Base-by-base conservation (phyloP, 2,329 filamentous ascomycete genomes). In the Aspergillus texensis region DNA sequence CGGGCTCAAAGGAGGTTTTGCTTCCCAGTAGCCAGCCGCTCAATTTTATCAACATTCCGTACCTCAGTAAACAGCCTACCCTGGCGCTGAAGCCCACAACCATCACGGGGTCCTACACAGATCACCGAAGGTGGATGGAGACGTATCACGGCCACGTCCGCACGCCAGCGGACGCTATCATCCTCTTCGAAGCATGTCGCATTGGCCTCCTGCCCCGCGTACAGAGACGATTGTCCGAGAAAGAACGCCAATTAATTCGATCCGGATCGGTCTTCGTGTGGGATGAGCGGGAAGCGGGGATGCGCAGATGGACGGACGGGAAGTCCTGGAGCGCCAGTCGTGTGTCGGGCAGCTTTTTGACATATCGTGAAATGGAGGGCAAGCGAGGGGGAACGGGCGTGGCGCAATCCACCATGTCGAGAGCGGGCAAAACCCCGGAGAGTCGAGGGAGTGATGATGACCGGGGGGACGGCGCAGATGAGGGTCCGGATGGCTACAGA, bases 241-340 rank as follows among this genome's bases (percentile, higher is more conserved):
- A 98, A 81, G 95, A 99, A 81, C 88, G 95, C 65, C 94, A 97
- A 76, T 93, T 93, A 4, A 99, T 99, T 77, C 90, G 93, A 74
- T 97, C 94, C 0, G 95, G 95, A 50, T 99, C 95, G 0, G 94
- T 99, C 4, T 99, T 98, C 74, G 95, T 99, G n/a, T 99, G 95
- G 95, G 95, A 99, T 78, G 95, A 99, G 83, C 86, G 94, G 71
- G 95, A 99, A 82, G 95, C 95, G 12, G 95, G 95, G 69, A 99
- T 99, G 95, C 87, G 95, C 74, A 86, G 95, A 78, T 99, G 95
- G 95, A 99, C 95, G 0, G 95, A 99, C 72, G 95, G 95, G 62
- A 99, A 99, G 79, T 98, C 94, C 41, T 99, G 95, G 95, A 98
- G 94, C 75, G 95, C 95, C 39, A 98, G 94, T 80, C 88, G 95